Percentiles rank a stretch among this genome's conserved stretches.
phyloP scores from a whole-genome alignment of 2,329 filamentous ascomycete species.

The Didymosphaeria variabile region DNA sequence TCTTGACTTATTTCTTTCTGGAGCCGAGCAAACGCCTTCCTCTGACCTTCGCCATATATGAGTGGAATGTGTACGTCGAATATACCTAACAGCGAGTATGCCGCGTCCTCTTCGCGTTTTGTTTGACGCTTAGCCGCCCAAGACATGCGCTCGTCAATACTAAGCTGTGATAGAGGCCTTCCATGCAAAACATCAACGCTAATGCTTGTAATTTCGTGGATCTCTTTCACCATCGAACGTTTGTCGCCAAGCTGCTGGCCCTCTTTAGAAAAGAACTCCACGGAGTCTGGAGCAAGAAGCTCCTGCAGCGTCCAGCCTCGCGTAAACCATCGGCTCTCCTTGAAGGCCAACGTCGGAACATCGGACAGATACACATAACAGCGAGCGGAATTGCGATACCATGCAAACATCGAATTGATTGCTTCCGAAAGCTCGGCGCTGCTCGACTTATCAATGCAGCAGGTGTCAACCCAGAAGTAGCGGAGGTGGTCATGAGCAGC shows the following conservation, averaged over 20 bases:
- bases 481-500: no score
- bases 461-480: no score
- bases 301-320: conserved; percentile 9
- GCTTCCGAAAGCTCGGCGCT: no score
- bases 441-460: no score
- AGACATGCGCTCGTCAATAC: conserved; percentile 20
- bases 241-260: conserved; percentile 13
- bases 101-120: conserved; percentile 22
- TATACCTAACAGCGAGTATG: conserved; percentile 23
- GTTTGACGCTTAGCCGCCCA: conserved; percentile 25
- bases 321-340: no score
- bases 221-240: conserved; percentile 8
- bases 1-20: conserved; percentile 16
- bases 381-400: no score
- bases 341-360: no score
- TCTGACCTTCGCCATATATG: conserved; percentile 16
- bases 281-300: conserved; percentile 15
- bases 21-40: conserved; percentile 20
- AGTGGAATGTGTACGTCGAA: conserved; percentile 18
- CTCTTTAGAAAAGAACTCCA: conserved; percentile 18
- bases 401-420: no score
- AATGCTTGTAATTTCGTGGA: conserved; percentile 14
- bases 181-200: conserved; percentile 8
- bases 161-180: conserved; percentile 7
- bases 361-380: no score